phyloP scores from a whole-genome alignment of 345 rosid genomes.

The Hibiscus trionum region DNA sequence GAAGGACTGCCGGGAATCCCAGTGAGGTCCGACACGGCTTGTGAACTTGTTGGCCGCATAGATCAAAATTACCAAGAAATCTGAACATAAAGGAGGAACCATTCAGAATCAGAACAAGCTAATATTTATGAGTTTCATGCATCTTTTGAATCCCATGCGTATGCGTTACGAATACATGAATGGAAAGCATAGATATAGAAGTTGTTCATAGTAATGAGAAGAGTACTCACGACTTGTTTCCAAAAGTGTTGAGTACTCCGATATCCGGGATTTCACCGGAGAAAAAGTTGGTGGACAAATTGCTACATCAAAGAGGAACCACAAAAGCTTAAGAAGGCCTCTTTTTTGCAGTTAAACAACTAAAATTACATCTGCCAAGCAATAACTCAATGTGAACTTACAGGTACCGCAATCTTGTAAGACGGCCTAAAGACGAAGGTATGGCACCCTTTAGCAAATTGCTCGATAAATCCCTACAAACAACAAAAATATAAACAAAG shows the following conservation, averaged over 20 bases:
- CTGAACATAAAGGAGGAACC: constrained; percentile 26
- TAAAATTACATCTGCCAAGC: background rate
- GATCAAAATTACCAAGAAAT: constrained; percentile 74
- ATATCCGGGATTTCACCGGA: constrained; percentile 90
- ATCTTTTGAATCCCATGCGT: background rate
- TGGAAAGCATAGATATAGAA: background rate
- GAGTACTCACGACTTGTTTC: constrained; percentile 61
- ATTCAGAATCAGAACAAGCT: background rate
- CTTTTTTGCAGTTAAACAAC: background rate
- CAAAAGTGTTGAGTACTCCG: constrained; percentile 74
- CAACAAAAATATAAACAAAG: background rate
- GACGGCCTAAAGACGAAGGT: constrained; percentile 76
- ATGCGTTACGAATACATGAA: background rate
- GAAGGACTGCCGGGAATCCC: constrained; percentile 94
- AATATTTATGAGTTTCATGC: background rate
- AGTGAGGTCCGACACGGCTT: constrained; percentile 86
- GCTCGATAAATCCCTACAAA: constrained; percentile 81
- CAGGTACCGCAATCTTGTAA: constrained; percentile 54
- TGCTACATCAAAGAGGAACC: constrained; percentile 32
- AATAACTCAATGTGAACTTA: constrained; percentile 28
- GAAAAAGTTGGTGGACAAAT: constrained; percentile 28
- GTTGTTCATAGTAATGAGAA: background rate
- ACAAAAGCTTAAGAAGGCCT: constrained; percentile 7
- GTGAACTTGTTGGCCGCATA: constrained; percentile 83
- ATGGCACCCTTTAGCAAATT: constrained; percentile 79